phyloP scores from a whole-genome alignment of 495 filamentous ascomycete species.

The Aspergillus affinis region DNA sequence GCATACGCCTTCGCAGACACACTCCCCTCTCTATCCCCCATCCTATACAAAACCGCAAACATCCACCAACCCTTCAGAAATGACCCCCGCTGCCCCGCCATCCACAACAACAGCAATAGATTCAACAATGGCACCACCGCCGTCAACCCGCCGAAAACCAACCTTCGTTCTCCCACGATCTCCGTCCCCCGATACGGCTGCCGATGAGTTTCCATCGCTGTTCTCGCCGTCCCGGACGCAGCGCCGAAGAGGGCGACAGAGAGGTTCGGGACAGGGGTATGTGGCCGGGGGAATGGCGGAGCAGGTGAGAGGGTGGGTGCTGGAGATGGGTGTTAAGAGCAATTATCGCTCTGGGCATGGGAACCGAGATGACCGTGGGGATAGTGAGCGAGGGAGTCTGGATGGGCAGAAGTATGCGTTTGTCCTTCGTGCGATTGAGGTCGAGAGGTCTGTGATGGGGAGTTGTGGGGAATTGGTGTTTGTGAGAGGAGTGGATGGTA shows the following conservation, averaged over 20 bases:
- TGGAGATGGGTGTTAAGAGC: slow-evolving; percentile 41
- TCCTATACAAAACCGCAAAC: slow-evolving; percentile 9
- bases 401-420: slow-evolving; percentile 23
- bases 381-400: background rate
- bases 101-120: background rate
- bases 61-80: slow-evolving; percentile 22
- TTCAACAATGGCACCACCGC: slow-evolving; percentile 15
- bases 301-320: slow-evolving; percentile 43
- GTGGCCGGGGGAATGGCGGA: slow-evolving; percentile 44
- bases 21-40: no score
- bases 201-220: slow-evolving; percentile 29
- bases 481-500: slow-evolving; percentile 18
- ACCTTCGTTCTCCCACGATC: slow-evolving; percentile 42
- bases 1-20: background rate
- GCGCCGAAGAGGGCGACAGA: slow-evolving; percentile 31
- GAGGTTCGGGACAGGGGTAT: slow-evolving; percentile 26
- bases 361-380: background rate
- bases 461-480: slow-evolving; percentile 35
- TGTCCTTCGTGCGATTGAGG: slow-evolving; percentile 21
- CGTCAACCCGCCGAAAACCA: slow-evolving; percentile 31
- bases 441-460: slow-evolving; percentile 21
- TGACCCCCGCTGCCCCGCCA: slow-evolving; percentile 28
- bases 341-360: slow-evolving; percentile 20
- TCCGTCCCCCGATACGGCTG: slow-evolving; percentile 34
- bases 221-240: slow-evolving; percentile 43